A percentile compares a stretch with the other conserved stretches of the same genome.
phyloP scores from a whole-genome alignment of 2,329 filamentous ascomycete species.

The Corinectria fuckeliana region DNA sequence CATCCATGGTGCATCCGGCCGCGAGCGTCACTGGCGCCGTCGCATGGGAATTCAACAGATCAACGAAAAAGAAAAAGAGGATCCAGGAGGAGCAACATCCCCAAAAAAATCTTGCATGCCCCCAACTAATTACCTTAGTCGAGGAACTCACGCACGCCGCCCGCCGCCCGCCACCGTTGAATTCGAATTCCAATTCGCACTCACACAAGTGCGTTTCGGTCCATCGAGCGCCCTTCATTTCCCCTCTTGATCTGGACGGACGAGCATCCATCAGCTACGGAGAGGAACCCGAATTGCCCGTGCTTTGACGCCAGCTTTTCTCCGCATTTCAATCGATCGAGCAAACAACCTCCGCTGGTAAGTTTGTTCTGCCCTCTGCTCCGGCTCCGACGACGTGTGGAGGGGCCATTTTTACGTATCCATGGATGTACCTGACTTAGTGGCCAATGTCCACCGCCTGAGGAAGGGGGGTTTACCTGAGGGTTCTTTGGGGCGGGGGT shows the following conservation, averaged over 20 bases:
- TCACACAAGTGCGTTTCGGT: neutral
- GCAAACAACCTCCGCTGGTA: neutral
- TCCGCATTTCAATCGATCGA: neutral
- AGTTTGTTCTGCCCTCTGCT: neutral
- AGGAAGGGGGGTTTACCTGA: constrained; percentile 12
- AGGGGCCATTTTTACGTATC: constrained; percentile 15
- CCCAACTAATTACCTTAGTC: constrained; percentile 34
- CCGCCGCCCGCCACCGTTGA: neutral
- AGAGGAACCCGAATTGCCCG: neutral
- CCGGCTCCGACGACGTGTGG: neutral
- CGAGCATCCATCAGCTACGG: neutral
- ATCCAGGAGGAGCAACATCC: constrained; percentile 34
- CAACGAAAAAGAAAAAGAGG: constrained; percentile 37
- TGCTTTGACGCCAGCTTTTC: too few species aligned
- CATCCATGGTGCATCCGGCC: neutral
- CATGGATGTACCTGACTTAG: constrained; percentile 1
- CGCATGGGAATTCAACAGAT: constrained; percentile 39
- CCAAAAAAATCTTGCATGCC: constrained; percentile 39
- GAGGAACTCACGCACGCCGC: constrained; percentile 9
- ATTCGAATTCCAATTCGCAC: neutral
- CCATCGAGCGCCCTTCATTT: neutral
- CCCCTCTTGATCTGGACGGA: neutral
- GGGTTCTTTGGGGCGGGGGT: too few species aligned
- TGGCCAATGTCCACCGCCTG: constrained; percentile 11
- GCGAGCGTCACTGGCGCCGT: neutral